Conservation (phyloP, 1,284 basidiomycete genomes). For the Papiliotrema terrestris region DNA sequence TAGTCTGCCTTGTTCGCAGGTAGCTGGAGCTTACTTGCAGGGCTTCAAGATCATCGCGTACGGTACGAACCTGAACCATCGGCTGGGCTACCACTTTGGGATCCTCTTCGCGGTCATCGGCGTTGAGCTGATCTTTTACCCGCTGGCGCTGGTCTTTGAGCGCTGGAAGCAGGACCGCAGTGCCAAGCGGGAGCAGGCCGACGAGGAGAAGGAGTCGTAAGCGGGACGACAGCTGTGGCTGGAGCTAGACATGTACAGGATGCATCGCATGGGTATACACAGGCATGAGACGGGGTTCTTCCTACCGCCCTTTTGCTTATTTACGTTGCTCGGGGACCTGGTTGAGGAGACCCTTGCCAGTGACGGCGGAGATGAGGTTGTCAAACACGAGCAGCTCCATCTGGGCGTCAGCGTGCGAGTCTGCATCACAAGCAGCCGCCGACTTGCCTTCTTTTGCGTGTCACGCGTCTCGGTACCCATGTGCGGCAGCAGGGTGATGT, state of each 20-base stretch:
- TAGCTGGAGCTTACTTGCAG: conserved; percentile 3
- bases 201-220: conserved; percentile 6
- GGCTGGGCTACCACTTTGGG: conserved; percentile 36
- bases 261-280: neutral
- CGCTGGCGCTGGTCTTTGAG: conserved; percentile 30
- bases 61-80: conserved; percentile 27
- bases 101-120: conserved; percentile 34
- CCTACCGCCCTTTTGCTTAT: neutral
- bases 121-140: conserved; percentile 29
- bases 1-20: neutral
- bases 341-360: conserved; percentile 42
- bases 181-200: conserved; percentile 9
- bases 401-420: conserved; percentile 12
- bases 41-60: conserved; percentile 41
- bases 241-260: neutral
- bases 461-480: conserved; percentile 85
- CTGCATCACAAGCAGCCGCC: neutral
- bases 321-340: conserved; percentile 47
- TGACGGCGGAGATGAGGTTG: conserved; percentile 43
- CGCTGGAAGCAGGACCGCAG: conserved; percentile 23
- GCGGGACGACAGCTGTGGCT: neutral
- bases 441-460: conserved; percentile 67
- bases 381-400: conserved; percentile 44
- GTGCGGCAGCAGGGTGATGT: conserved; percentile 80
- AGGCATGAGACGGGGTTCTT: neutral